Conservation (phyloP, 2,329 filamentous ascomycete genomes). For the Metarhizium rileyi region DNA sequence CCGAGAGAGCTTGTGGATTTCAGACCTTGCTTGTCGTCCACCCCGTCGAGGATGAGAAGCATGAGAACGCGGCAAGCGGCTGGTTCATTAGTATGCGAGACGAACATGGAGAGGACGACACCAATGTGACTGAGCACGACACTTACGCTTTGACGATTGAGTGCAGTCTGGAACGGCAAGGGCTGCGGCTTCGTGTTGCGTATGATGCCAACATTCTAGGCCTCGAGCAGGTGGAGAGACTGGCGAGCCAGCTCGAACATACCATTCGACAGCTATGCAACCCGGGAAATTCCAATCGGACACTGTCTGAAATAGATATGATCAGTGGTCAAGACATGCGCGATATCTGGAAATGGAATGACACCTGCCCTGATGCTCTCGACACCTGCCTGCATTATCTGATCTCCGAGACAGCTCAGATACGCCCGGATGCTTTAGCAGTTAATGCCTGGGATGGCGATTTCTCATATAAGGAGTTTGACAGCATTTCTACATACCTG, state of each 20-base stretch:
- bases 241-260: conserved; percentile 1
- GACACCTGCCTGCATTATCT: conserved; percentile 5
- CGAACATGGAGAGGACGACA: conserved; percentile 2
- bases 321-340: conserved; percentile 3
- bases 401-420: neutral
- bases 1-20: conserved; percentile 7
- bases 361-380: neutral
- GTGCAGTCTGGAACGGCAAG: neutral
- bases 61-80: neutral
- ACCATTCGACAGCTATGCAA: conserved; percentile 2
- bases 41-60: conserved; percentile 4
- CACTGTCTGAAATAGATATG: neutral
- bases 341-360: conserved; percentile 9
- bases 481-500: conserved; percentile 3
- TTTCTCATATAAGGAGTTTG: conserved; percentile 26
- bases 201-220: neutral
- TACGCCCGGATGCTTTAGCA: conserved; percentile 4
- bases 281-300: neutral
- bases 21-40: conserved; percentile 11
- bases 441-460: conserved; percentile 26
- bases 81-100: conserved; percentile 1
- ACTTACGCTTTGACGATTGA: conserved; percentile 1
- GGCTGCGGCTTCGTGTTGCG: neutral
- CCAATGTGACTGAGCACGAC: conserved; percentile 5
- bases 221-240: neutral